Conservation (phyloP, 176 grass and related monocot genomes). For the Bolboschoenus planiculmis region DNA sequence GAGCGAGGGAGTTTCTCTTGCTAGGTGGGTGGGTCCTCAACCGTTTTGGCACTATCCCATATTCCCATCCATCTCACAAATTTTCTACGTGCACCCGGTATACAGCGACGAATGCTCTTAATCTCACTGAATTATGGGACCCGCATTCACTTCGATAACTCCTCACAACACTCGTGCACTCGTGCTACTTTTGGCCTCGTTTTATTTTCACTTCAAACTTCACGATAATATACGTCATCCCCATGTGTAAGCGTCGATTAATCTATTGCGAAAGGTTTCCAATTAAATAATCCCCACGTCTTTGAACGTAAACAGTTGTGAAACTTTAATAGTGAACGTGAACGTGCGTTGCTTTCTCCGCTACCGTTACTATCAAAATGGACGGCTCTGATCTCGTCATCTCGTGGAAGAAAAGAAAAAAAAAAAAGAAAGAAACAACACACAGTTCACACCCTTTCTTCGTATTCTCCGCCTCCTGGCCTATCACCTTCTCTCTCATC, state of each 20-base stretch:
- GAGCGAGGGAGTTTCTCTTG: not conserved
- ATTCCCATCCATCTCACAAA: not conserved
- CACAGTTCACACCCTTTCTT: slow-evolving; percentile 11
- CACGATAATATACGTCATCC: not conserved
- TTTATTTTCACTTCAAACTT: not conserved
- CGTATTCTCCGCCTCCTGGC: slow-evolving; percentile 33
- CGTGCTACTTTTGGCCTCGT: not conserved
- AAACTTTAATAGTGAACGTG: not conserved
- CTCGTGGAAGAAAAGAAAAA: not conserved
- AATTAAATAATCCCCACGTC: not conserved
- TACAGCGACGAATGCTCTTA: not conserved
- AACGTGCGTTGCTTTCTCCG: not conserved
- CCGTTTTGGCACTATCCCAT: not conserved
- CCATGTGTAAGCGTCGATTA: not conserved
- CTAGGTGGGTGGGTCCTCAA: not conserved
- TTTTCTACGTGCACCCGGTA: not conserved
- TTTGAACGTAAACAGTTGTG: not conserved
- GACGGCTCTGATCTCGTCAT: slow-evolving; percentile 26
- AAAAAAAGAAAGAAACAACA: not conserved
- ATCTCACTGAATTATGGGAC: not conserved
- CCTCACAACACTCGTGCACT: not conserved
- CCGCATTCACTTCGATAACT: not conserved
- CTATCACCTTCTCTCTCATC: slow-evolving; percentile 7
- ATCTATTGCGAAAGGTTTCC: not conserved
- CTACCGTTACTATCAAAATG: slow-evolving; percentile 12